These are phyloP conservation scores for Dendrothele bispora DNA, from an alignment of 768 basidiomycete genomes.

Conservation along the genomic window DNA sequence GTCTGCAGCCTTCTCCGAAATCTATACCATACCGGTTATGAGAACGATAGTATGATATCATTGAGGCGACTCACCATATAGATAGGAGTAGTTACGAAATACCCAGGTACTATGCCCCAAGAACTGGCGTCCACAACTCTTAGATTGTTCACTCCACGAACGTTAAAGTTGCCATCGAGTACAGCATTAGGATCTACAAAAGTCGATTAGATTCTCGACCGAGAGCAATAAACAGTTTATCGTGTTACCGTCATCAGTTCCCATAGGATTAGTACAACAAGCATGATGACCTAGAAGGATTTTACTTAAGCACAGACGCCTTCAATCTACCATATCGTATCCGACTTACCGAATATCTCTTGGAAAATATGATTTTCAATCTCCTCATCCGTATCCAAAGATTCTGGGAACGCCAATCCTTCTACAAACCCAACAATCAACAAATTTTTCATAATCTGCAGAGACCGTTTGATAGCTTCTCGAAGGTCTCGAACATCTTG, in stretches of 20 bases:
- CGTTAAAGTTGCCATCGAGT: constrained; percentile 28
- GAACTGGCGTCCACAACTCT: constrained; percentile 31
- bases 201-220: neutral
- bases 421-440: constrained; percentile 12
- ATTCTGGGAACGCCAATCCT: constrained; percentile 21
- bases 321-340: too few relatives aligned
- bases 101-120: constrained; percentile 30
- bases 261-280: constrained; percentile 31
- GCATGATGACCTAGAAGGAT: constrained; percentile 25
- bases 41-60: neutral
- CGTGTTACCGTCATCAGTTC: constrained; percentile 21
- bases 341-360: constrained; percentile 21
- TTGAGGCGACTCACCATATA: constrained; percentile 25
- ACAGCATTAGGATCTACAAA: constrained; percentile 26
- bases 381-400: constrained; percentile 17
- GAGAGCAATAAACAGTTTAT: neutral
- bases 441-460: constrained; percentile 17
- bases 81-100: constrained; percentile 28
- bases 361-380: constrained; percentile 25
- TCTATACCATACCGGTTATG: constrained; percentile 13
- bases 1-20: constrained; percentile 31
- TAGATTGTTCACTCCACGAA: constrained; percentile 27
- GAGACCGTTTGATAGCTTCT: constrained; percentile 23
- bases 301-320: neutral
- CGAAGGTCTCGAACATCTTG: constrained; percentile 25